Evolutionary conservation across 768 basidiomycete genomes (phyloP).

Genomic region (Hydnomerulius pinastri): DNA sequence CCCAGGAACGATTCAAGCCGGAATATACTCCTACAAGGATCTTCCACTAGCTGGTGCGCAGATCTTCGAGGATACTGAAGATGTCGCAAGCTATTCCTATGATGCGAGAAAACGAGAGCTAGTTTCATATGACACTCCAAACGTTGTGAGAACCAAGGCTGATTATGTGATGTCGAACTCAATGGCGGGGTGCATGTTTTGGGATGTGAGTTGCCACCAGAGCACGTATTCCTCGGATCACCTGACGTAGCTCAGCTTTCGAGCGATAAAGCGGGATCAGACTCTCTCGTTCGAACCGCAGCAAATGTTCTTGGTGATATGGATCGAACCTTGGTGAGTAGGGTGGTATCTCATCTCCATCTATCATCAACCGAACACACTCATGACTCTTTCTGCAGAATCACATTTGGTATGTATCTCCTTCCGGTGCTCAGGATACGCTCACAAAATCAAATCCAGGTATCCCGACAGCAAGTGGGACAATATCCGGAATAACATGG

Average conservation of each 20-base stretch:
- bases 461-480: constrained; percentile 72
- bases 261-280: constrained; percentile 57
- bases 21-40: constrained; percentile 66
- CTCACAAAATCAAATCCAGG: constrained; percentile 30
- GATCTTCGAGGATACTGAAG: constrained; percentile 65
- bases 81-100: constrained; percentile 80
- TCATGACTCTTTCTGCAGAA: constrained; percentile 38
- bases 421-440: too few relatives aligned
- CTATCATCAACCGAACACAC: background rate
- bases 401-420: constrained; percentile 51
- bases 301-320: constrained; percentile 50
- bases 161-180: constrained; percentile 62
- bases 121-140: constrained; percentile 76
- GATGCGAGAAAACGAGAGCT: constrained; percentile 65
- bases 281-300: constrained; percentile 59
- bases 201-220: constrained; percentile 46
- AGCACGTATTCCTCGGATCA: background rate
- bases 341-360: background rate
- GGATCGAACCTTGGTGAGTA: constrained; percentile 50
- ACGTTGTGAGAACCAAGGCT: constrained; percentile 65
- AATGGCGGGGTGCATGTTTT: constrained; percentile 74
- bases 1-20: constrained; percentile 48
- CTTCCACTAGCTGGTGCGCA: constrained; percentile 66
- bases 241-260: constrained; percentile 40
- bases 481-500: constrained; percentile 69